phyloP scores from a whole-genome alignment of 805 yeast species.

The Tetrapisispora pingtungensis region DNA sequence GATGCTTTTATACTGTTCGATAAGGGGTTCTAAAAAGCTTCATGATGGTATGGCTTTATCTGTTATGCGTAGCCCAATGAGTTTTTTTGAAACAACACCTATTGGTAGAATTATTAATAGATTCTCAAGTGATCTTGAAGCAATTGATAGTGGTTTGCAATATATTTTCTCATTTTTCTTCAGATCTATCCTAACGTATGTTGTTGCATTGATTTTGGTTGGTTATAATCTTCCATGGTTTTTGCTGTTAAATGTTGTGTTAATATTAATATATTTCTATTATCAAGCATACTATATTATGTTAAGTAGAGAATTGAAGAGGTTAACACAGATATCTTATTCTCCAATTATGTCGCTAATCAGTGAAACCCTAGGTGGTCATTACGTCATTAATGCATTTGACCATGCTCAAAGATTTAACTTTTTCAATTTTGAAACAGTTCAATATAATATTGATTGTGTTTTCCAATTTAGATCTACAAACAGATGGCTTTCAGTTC shows the following conservation, averaged over 20 bases:
- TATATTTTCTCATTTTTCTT: conserved; percentile 41
- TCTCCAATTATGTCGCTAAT: conserved; percentile 76
- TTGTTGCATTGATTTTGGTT: conserved; percentile 43
- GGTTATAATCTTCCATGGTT: conserved; percentile 47
- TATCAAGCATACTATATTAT: conserved; percentile 63
- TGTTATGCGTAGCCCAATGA: conserved; percentile 52
- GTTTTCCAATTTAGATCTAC: conserved; percentile 43
- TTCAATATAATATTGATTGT: conserved; percentile 41
- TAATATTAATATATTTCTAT: conserved; percentile 50
- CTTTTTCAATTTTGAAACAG: conserved; percentile 40
- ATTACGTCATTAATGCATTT: conserved; percentile 69
- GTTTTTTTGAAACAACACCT: conserved; percentile 61
- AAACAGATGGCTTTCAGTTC: conserved; percentile 56
- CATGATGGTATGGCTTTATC: conserved; percentile 49
- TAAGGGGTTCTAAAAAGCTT: conserved; percentile 44
- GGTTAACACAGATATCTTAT: conserved; percentile 57
- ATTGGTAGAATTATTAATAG: conserved; percentile 56
- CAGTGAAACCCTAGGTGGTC: conserved; percentile 72
- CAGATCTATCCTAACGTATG: conserved; percentile 34
- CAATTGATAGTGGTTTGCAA: conserved; percentile 49
- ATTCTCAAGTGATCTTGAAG: conserved; percentile 52
- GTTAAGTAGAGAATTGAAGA: conserved; percentile 67
- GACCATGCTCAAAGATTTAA: conserved; percentile 56
- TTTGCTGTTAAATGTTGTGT: conserved; percentile 34
- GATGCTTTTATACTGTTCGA: conserved; percentile 43